Base-by-base conservation (phyloP, 148 eudicot genomes). In the Agrostemma githago region DNA sequence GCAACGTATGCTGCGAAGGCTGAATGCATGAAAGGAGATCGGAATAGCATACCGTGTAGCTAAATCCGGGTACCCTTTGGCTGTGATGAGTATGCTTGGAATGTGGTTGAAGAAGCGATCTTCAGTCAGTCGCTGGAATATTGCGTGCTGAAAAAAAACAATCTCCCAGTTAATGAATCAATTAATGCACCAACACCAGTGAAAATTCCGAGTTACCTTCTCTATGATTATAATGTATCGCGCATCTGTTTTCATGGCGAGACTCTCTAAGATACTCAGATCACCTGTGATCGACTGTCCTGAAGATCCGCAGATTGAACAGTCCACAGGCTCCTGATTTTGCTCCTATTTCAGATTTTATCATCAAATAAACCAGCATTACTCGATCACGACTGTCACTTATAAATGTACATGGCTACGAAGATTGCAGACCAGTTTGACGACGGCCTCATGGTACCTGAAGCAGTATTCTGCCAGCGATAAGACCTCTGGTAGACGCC, bases 1-100 rank as follows among this genome's bases (percentile, higher is more conserved):
- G 34, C 1, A 26, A 26, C 34, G 34, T 38, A 62, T 42, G 57
- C 51, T 41, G 62, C 8, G 5, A 14, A 42, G 38, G 11, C 3
- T 41, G 12, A 1, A 37, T 62, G 54, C 3, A 3, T 16, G 10
- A 41, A 15, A 58, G 40, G 42, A 15, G 62, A 26, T 26, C 34
- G 1, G 34, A 40, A 67, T 60, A 42, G 17, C 64, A 46, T 78
- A 95, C 99, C 97, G 86, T 80, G 99, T 96, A 62, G 97, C 99
- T 72, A 96, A 82, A 77, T 96, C 97, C 40, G 99, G 99, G 74
- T 89, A 96, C 72, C 99, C 99, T 85, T 90, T 96, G 70, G 95
- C 97, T 40, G 99, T 96, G 75, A 96, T 90, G 66, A 96, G 87
- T 83, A 96, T 90, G 86, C 96, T 82, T 43, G 99, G 99, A 73